Evolutionary conservation across 164 flowering plant species (phyloP), one percentile per base, ranked within the genome.

Genomic region (Stephania yunnanensis): DNA sequence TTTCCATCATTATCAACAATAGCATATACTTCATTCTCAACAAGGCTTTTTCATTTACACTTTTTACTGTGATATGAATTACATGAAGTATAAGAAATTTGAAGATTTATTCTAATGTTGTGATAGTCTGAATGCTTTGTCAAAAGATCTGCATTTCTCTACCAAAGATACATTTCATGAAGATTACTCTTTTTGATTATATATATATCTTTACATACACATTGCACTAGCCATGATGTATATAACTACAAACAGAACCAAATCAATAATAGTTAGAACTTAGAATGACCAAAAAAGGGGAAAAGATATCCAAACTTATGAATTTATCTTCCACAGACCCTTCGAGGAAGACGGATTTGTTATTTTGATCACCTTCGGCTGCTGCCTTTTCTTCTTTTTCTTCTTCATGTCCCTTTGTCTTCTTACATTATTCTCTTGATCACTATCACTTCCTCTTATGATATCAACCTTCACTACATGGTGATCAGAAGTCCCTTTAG

Each of bases 401-500:
- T 77, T 48, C 68, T 50, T 65, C 69, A 65, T 1, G 75, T 58
- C 7, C 20, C 64, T 17, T 6, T 65, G 68, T 29, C 30, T 22
- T 29, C 68, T 65, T 5, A 22, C 44, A 3, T 11, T 80, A 22
- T 73, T 76, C 66, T 73, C 78, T 71, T 55, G 45, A 55, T 19
- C 76, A 19, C 22, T 68, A 22, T 69, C 61, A 19, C 73, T 76
- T 6, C 77, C 72, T 72, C 80, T 88, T 7, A 78, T 36, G 20
- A 93, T 42, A 72, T 93, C 97, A 29, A 87, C 99, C 76, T 86
- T 91, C 75, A 95, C 99, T 3, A 95, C 86, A 85, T 93, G 99
- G 73, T 95, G 99, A 85, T 95, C 97, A 2, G 99, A 95, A 29
- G 99, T 95, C 10, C 99, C 98, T 85, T 93, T 95, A 1, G 99